Evolutionary conservation across 2,329 filamentous ascomycete genomes (phyloP), one percentile per base, ranked within the genome.

Genomic region (Paecilomyces formosus): DNA sequence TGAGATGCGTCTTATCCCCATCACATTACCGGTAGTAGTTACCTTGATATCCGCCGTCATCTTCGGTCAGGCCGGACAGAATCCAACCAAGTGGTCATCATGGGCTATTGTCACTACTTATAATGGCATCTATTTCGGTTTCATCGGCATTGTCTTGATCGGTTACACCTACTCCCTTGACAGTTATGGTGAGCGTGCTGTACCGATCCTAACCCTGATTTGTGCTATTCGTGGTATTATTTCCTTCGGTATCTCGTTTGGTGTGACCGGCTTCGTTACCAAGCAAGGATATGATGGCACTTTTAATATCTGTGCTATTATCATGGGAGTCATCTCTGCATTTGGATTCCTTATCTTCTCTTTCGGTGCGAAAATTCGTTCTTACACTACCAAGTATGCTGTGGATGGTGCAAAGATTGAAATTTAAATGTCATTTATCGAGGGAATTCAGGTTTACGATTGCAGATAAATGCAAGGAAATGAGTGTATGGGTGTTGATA

Each of bases 181-280:
- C 57, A 70, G 73, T 1, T 80, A 79, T 57, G 77, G 77, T 1
- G 69, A 71, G 2, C 69, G 74, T 2, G 72, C 76, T 3, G 75
- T 75, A 0, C 74, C 78, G 0, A 59, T 78, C 1, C 63, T 81
- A 21, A 73, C 80, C 3, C 72, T 81, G 35, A 76, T 81, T 30
- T 79, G 76, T 55, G 76, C 78, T 3, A 71, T 78, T 61, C 69
- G 78, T 1, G 78, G 77, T 0, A 73, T 80, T 50, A 74, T 81
- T 8, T 76, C 72, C 0, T 80, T 80, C 55, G 77, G 77, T 5
- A 65, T 61, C 1, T 75, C 71, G 55, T 77, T 76, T 62, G 74
- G 75, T 11, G 73, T 72, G 15, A 67, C 62, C 2, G 58, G 62
- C 1, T 69, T 70, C 39, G 59, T 69, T 11, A 60, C 58, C 2